phyloP scores from a whole-genome alignment of 202 grass and related monocot genomes.

The Zoysia matrella region DNA sequence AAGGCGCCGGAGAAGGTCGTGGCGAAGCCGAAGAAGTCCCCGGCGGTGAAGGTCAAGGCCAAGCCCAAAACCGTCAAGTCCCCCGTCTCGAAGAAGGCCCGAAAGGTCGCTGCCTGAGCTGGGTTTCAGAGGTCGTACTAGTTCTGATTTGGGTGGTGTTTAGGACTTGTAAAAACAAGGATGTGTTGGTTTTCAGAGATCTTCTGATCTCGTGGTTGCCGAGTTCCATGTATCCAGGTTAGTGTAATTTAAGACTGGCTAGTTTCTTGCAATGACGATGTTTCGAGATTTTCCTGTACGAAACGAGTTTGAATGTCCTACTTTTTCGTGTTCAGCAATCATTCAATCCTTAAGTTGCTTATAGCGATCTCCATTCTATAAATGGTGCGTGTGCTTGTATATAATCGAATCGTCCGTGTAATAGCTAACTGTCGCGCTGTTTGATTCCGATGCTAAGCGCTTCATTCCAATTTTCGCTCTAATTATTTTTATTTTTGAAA shows the following conservation, averaged over 20 bases:
- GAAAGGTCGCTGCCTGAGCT: conserved; percentile 34
- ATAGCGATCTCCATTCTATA: no score
- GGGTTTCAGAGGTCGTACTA: conserved; percentile 4
- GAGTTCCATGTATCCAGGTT: neutral
- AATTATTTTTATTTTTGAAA: no score
- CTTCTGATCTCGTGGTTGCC: neutral
- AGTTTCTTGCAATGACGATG: neutral
- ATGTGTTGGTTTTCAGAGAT: neutral
- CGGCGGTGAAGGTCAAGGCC: neutral
- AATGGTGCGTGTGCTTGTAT: no score
- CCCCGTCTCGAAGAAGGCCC: conserved; percentile 48
- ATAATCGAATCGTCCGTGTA: no score
- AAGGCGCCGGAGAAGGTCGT: conserved; percentile 57
- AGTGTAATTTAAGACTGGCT: neutral
- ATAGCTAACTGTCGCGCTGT: no score
- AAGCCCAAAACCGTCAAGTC: neutral
- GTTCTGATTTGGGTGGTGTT: neutral
- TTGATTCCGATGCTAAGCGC: no score
- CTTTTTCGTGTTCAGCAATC: neutral
- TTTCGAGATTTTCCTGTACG: neutral
- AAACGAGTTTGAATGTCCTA: neutral
- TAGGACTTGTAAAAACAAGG: conserved; percentile 40
- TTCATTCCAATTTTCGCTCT: no score
- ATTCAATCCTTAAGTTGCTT: no score
- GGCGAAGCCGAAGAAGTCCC: conserved; percentile 58